Base-by-base conservation (phyloP, 805 yeast species). In the Candida maltosa region DNA sequence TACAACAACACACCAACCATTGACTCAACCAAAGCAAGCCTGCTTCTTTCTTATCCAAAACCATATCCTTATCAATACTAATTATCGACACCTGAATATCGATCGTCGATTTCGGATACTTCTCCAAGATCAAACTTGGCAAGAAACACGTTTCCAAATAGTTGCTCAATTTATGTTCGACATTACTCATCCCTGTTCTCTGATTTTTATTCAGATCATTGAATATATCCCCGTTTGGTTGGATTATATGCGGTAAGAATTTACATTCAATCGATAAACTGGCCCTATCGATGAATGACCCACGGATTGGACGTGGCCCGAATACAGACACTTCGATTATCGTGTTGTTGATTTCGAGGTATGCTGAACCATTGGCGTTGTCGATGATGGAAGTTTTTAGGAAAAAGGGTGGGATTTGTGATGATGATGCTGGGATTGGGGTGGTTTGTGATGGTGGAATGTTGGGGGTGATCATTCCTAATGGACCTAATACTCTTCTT, bases 81-180 rank as follows among this genome's bases (percentile, higher is more conserved):
- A 89, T 70, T 6, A 91, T 64, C 26, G 82, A 76, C 5, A 93
- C 65, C 42, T 80, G 82, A 11, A 91, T 73, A 50, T 83, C 93
- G 38, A 91, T 86, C 14, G 89, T 79, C 2, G 96, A 85, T 58
- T 91, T 91, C 4, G 97, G 97, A 56, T 93, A 93, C 42, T 80
- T 79, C 10, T 75, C 75, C 22, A 87, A 62, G 14, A 81, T 46
- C 2, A 84, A 66, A 1, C 80, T 58, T 6, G 82, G 75, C 16
- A 69, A 53, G 12, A 79, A 51, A 26, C 80, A 58, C 4, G 79
- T 65, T 35, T 73, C 72, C 6, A 80, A 56, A 39, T 70, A 76
- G 12, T 73, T 65, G n/a, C 75, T 58, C 48, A 73, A 54, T 49
- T 76, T 55, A 55, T 75, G 68, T 57, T 73, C 75, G 41, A 61